phyloP scores from a whole-genome alignment of 73 alveolate genomes.

The Durusdinium trenchii region DNA sequence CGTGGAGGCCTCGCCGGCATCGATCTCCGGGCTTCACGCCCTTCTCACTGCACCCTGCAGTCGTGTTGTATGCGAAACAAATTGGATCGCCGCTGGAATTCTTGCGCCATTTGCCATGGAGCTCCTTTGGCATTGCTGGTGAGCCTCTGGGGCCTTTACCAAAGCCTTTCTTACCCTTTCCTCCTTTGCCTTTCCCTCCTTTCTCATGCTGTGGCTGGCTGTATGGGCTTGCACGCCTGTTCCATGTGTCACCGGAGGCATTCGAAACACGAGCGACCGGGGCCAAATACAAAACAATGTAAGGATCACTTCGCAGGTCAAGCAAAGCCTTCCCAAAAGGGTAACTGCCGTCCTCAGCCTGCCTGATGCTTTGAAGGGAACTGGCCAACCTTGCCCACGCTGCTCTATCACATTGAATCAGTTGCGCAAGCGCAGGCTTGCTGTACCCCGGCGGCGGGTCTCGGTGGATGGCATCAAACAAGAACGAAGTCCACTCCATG shows the following conservation, averaged over 20 bases:
- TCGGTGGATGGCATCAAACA: no score
- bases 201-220: no score
- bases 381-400: no score
- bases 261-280: neutral
- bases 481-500: no score
- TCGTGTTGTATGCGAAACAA: neutral
- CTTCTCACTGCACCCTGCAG: neutral
- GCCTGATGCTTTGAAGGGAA: no score
- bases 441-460: no score
- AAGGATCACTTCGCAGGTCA: neutral
- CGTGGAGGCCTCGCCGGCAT: neutral
- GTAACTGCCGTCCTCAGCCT: no score
- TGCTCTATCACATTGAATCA: no score
- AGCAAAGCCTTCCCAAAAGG: neutral
- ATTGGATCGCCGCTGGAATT: neutral
- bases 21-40: neutral
- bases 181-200: neutral
- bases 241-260: neutral
- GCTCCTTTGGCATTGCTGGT: neutral
- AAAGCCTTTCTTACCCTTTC: neutral
- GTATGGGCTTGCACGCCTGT: neutral
- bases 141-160: neutral
- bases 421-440: no score
- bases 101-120: neutral
- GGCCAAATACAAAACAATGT: neutral